Evolutionary conservation across 2,329 filamentous ascomycete species (phyloP).

Genomic region (Paracamarosporium sp.): DNA sequence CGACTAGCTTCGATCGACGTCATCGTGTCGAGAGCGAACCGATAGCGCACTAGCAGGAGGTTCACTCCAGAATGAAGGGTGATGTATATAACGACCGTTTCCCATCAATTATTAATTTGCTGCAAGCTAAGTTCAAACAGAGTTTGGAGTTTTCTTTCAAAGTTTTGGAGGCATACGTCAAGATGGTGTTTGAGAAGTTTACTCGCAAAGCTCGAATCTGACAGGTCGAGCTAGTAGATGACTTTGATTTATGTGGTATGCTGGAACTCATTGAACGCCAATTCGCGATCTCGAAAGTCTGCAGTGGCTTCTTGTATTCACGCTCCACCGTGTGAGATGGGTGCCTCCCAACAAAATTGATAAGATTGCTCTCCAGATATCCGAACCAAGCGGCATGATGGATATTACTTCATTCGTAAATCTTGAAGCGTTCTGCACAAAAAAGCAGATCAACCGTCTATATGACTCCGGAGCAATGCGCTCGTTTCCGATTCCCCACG

Average conservation of each 20-base stretch:
- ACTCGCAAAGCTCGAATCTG: background rate
- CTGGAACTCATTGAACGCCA: constrained; percentile 8
- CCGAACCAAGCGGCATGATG: background rate
- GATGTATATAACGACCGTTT: too few relatives aligned
- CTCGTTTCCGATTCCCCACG: background rate
- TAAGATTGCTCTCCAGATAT: background rate
- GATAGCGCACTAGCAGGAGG: background rate
- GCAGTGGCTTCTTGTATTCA: constrained; percentile 13
- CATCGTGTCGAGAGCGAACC: background rate
- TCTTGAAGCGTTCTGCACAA: background rate
- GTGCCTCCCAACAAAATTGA: constrained; percentile 7
- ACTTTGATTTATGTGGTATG: background rate
- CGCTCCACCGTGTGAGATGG: constrained; percentile 5
- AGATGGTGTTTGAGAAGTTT: background rate
- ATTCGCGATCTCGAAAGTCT: constrained; percentile 13
- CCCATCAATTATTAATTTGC: too few relatives aligned
- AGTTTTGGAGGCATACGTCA: constrained; percentile 1
- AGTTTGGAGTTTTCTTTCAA: background rate
- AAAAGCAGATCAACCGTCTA: constrained; percentile 5
- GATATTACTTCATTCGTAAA: background rate
- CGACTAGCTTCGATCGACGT: background rate
- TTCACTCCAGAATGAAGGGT: too few relatives aligned
- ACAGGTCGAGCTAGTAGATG: background rate
- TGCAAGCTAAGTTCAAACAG: too few relatives aligned
- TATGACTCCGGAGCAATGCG: constrained; percentile 7